phyloP scores from a whole-genome alignment of 495 filamentous ascomycete species.

The Penicillium simplicissimum region DNA sequence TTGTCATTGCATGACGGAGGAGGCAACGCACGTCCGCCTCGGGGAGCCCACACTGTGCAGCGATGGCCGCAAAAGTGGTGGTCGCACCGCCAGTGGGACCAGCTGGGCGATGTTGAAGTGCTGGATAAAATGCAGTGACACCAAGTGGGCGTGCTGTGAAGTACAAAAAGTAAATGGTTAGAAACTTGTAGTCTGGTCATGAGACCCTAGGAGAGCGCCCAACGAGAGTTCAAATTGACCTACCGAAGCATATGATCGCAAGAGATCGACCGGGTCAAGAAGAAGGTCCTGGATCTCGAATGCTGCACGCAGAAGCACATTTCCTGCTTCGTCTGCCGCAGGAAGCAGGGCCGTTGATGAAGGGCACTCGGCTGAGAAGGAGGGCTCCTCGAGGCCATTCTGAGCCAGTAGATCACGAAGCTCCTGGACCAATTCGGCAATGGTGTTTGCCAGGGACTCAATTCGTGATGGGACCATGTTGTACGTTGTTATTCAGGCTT shows the following conservation, averaged over 20 bases:
- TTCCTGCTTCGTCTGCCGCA: neutral
- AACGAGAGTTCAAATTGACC: neutral
- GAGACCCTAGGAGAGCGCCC: neutral
- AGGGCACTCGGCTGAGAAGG: neutral
- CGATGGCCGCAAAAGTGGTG: neutral
- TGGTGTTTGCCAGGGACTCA: neutral
- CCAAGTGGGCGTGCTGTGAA: neutral
- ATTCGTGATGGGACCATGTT: neutral
- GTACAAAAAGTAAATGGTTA: neutral
- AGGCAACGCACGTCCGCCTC: neutral
- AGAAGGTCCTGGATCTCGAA: constrained; percentile 6
- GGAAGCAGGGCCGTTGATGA: neutral
- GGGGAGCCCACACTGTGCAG: neutral
- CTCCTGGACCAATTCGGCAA: neutral
- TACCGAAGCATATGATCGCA: constrained; percentile 10
- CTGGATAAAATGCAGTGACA: neutral
- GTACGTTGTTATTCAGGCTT: neutral
- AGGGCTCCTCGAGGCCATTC: neutral
- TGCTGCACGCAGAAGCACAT: neutral
- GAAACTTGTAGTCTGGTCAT: neutral
- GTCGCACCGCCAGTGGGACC: neutral
- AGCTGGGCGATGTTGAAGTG: neutral
- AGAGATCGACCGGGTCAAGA: constrained; percentile 6
- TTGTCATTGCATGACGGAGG: neutral
- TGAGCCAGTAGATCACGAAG: neutral